Base-by-base conservation (phyloP, 257 asterid species). In the Nicotiana noctiflora region DNA sequence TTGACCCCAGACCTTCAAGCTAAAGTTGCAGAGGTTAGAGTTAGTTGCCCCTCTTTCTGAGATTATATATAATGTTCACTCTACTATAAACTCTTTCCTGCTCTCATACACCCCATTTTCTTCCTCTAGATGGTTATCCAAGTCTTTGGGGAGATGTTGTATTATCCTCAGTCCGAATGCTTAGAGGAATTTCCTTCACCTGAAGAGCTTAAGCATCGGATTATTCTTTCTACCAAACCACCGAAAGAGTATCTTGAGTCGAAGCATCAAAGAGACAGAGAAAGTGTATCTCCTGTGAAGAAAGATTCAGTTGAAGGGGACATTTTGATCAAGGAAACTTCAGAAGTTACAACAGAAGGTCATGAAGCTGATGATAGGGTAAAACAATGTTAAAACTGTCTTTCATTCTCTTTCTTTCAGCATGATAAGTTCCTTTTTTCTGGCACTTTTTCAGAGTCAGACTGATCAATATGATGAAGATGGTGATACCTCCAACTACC, bases 1-100 rank as follows among this genome's bases (percentile, higher is more conserved):
- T 97, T 95, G 67, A 90, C 98, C 15, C 98, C 95, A 15, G 87
- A 88, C 3, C 99, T 93, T 81, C 99, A 93, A 82, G 97, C 97
- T 32, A 95, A 91, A 89, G 99, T 92, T 55, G 98, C 98, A 6
- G 95, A 82, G 93, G 99, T 95, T 87, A 85, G 85, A 49, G 44
- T 74, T 49, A 53, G 78, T 49, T 74, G 61, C 40, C 60, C 61
- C 25, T 74, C 17, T 70, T 46, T 72, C 51, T 46, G 40, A 49
- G 60, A 46, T 72, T 74, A 23, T 74, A 14, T 23, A 72, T 72
- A 21, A 21, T 14, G 23, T 72, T 49, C 6, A 49, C 21, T 21
- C 40, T 72, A 21, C 32, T 72, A 46, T 21, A 21, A 72, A 72
- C 8, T 6, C 23, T 19, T 32, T 51, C 21, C 66, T n/a, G n/a